Evolutionary conservation across 768 basidiomycete species (phyloP).

Genomic region (Mrakia frigida): DNA sequence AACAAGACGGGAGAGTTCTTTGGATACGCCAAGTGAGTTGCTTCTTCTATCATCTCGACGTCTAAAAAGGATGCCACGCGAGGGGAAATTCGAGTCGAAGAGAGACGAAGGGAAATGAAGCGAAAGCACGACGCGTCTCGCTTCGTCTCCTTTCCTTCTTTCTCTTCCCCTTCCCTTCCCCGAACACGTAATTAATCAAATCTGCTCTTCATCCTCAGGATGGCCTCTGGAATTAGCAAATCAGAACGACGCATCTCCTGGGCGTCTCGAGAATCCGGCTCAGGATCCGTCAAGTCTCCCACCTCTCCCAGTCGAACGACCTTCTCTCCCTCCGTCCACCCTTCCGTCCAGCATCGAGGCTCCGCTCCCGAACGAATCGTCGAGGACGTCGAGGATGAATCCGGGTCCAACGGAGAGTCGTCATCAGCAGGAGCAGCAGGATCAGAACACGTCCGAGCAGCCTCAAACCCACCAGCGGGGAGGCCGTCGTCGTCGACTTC

Average conservation of each 20-base stretch:
- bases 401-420: background rate
- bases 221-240: conserved; percentile 58
- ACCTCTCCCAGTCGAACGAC: conserved; percentile 1
- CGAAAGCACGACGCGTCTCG: too few relatives aligned
- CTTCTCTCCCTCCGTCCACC: background rate
- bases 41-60: too few relatives aligned
- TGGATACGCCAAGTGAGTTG: conserved; percentile 65
- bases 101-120: too few relatives aligned
- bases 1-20: conserved; percentile 64
- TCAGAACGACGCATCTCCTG: conserved; percentile 30
- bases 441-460: background rate
- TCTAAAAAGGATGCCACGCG: too few relatives aligned
- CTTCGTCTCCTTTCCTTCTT: too few relatives aligned
- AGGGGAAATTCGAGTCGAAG: too few relatives aligned
- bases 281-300: background rate
- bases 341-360: background rate
- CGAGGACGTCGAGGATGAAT: conserved; percentile 16
- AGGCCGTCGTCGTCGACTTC: background rate
- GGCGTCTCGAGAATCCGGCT: conserved; percentile 16
- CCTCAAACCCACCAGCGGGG: background rate
- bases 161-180: background rate
- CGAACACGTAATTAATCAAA: background rate
- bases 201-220: conserved; percentile 48
- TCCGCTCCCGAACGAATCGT: conserved; percentile 22
- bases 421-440: too few relatives aligned